phyloP scores from a whole-genome alignment of 192 early-diverging fungal species.

The Entomortierella beljakovae region DNA sequence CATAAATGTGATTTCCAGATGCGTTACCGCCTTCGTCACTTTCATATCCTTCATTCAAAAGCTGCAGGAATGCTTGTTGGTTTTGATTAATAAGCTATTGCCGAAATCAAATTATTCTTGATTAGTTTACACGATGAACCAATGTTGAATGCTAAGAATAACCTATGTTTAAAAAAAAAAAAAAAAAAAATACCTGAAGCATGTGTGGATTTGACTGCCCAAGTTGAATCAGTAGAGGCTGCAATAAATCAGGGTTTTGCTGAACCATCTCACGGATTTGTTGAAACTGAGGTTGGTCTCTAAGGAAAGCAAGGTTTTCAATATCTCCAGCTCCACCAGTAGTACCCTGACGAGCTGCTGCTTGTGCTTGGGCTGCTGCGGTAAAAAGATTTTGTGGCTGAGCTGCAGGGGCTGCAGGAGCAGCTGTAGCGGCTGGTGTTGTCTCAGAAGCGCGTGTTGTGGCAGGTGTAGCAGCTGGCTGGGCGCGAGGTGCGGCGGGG shows the following conservation, averaged over 20 bases:
- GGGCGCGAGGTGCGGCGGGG: constrained; percentile 19
- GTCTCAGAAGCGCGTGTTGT: constrained; percentile 34
- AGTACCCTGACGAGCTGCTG: constrained; percentile 47
- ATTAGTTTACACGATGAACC: too few species aligned
- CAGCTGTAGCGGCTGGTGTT: constrained; percentile 15
- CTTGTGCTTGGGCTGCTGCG: constrained; percentile 64
- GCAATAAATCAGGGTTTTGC: constrained; percentile 85
- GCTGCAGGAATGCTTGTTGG: constrained; percentile 82
- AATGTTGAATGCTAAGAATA: too few species aligned
- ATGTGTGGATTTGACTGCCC: constrained; percentile 88
- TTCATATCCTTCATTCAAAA: constrained; percentile 74
- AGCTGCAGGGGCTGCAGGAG: constrained; percentile 49
- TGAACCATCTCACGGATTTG: constrained; percentile 90
- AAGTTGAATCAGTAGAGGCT: constrained; percentile 87
- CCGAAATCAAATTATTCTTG: too few species aligned
- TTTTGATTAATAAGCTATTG: constrained; percentile 75
- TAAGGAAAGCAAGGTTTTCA: constrained; percentile 64
- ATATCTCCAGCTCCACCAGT: constrained; percentile 51
- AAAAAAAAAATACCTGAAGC: constrained; percentile 58
- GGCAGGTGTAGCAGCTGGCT: constrained; percentile 18
- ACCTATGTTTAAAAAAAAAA: too few species aligned
- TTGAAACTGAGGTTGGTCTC: constrained; percentile 90
- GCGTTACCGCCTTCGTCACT: constrained; percentile 64
- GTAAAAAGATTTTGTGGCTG: constrained; percentile 71
- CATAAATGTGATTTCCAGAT: constrained; percentile 74